Base-by-base conservation (phyloP, 495 filamentous ascomycete genomes). In the Letharia columbiana region DNA sequence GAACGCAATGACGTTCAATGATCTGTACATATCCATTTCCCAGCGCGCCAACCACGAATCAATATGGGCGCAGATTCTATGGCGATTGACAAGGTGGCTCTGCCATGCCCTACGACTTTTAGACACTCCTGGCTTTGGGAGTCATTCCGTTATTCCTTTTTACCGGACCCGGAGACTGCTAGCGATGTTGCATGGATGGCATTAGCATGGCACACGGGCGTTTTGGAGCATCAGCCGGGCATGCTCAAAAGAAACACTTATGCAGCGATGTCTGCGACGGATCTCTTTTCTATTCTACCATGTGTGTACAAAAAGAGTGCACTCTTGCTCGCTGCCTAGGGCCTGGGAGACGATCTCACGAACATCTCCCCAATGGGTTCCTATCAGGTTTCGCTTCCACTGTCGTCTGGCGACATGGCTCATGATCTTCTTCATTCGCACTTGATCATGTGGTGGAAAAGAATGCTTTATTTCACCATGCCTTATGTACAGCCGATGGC, bases 131-230 rank as follows among this genome's bases (percentile, higher is more conserved):
- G 58, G 44, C 50, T 42, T 4, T 31, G 40, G 23, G 45, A 47
- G 47, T 41, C 31, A 45, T 61, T 52, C 23, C n/a, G 4, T 47
- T 41, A 42, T 20, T 40, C 28, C 1, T 45, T 59, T 20, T 45
- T 61, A 61, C 44, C 37, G 44, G 64, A 60, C 41, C 44, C 33
- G 60, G 58, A 61, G 37, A 63, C 18, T 49, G 45, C 23, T 28
- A 37, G 44, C 44, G 35, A 54, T 41, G 17, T 41, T 63, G 61
- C 61, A 63, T 61, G 64, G 64, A 44, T 44, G 37, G 64, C 64
- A 66, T 50, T 44, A 49, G 64, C 64, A 61, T 66, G 58, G 64
- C 56, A 66, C 35, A 40, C 40, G n/a, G 64, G 64, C 64, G 64
- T 66, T 60, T 52, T 47, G 64, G 42, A 66, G 58, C 57, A 47